These are phyloP conservation scores for Fragilariopsis cylindrus DNA, from an alignment of 108 stramenopile genomes.

Conservation along the genomic window DNA sequence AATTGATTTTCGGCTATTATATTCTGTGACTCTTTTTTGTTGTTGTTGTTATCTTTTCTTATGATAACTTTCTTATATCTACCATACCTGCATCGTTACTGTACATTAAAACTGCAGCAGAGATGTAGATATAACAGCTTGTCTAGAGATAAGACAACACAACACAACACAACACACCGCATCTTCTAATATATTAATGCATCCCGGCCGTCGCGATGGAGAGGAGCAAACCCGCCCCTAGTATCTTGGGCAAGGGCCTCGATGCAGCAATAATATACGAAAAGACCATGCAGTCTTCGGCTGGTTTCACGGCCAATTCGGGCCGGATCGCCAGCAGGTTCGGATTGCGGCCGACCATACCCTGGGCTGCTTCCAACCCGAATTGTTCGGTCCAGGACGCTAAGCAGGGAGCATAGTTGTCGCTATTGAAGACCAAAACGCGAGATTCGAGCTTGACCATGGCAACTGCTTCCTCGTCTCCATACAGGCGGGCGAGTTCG, in stretches of 20 bases:
- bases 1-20: too few species aligned
- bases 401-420: constrained; percentile 55
- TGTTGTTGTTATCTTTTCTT: too few species aligned
- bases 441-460: constrained; percentile 56
- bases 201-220: too few species aligned
- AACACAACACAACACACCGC: too few species aligned
- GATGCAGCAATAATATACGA: constrained; percentile 66
- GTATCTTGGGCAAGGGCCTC: constrained; percentile 34
- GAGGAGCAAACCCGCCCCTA: too few species aligned
- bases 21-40: too few species aligned
- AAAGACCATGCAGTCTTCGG: constrained; percentile 62
- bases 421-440: constrained; percentile 35
- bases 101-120: too few species aligned
- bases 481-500: constrained; percentile 71
- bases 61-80: too few species aligned
- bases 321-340: constrained; percentile 70
- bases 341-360: constrained; percentile 79
- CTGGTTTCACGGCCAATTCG: constrained; percentile 42
- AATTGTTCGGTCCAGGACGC: constrained; percentile 65
- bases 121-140: too few species aligned
- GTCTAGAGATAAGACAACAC: too few species aligned
- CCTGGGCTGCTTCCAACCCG: constrained; percentile 75
- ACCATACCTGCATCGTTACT: too few species aligned
- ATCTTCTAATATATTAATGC: too few species aligned
- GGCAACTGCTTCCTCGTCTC: constrained; percentile 69